Percentiles rank a stretch among this genome's conserved stretches.
phyloP scores from a whole-genome alignment of 371 early-diverging fungal species.

The Mucor lusitanicus region DNA sequence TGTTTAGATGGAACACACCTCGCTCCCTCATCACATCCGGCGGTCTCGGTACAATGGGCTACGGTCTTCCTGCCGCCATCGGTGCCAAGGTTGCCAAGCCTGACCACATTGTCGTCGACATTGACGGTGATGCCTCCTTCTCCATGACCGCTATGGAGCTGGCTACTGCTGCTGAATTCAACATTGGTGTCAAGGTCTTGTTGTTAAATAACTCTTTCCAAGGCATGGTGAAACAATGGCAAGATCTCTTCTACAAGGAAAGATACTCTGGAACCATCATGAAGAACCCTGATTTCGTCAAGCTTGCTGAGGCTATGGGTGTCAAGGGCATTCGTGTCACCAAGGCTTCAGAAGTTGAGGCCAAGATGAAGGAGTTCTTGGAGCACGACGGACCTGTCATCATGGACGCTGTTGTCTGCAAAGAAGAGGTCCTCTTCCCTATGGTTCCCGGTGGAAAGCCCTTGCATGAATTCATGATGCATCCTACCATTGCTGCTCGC shows the following conservation, averaged over 20 bases:
- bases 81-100: constrained; percentile 95
- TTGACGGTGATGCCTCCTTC: constrained; percentile 97
- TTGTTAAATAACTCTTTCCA: constrained; percentile 98
- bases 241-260: constrained; percentile 95
- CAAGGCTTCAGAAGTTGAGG: constrained; percentile 83
- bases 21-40: constrained; percentile 92
- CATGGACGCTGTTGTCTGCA: constrained; percentile 88
- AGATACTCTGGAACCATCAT: constrained; percentile 92
- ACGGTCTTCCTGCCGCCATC: constrained; percentile 92
- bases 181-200: constrained; percentile 95
- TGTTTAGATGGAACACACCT: constrained; percentile 87
- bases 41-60: constrained; percentile 98
- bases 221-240: constrained; percentile 99
- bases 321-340: constrained; percentile 86
- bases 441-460: constrained; percentile 97
- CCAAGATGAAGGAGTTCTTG: constrained; percentile 88
- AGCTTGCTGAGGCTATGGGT: constrained; percentile 94
- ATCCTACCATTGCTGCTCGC: constrained; percentile 39
- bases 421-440: constrained; percentile 92
- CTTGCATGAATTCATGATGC: constrained; percentile 80
- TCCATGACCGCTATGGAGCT: constrained; percentile 98
- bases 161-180: constrained; percentile 93
- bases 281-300: constrained; percentile 98
- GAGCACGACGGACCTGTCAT: constrained; percentile 86
- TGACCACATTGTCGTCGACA: constrained; percentile 92